These are phyloP conservation scores for Escovopsis weberi DNA, from an alignment of 2,329 filamentous ascomycete species.

Conservation along the genomic window DNA sequence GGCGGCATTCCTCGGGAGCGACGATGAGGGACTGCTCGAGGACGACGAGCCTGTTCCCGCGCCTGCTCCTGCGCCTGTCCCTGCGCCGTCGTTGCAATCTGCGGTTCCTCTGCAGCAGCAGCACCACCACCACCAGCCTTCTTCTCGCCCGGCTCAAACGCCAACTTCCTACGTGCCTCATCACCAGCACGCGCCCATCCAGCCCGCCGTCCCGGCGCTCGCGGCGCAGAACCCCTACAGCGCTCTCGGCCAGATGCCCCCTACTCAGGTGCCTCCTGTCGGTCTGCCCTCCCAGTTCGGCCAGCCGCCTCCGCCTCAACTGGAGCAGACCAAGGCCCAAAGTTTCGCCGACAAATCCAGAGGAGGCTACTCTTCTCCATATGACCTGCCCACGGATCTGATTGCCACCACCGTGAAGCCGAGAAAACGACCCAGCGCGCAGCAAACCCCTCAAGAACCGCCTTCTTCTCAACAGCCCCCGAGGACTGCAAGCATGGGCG, in stretches of 20 bases:
- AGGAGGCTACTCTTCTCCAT: constrained; percentile 84
- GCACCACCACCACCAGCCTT: neutral
- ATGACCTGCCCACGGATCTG: constrained; percentile 86
- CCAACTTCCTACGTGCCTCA: constrained; percentile 2
- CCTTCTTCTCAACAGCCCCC: constrained; percentile 31
- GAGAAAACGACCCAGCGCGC: constrained; percentile 47
- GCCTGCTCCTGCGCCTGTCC: too few relatives aligned
- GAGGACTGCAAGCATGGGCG: constrained; percentile 46
- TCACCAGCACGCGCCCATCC: constrained; percentile 3
- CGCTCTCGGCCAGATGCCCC: constrained; percentile 2
- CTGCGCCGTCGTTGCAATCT: constrained; percentile 9
- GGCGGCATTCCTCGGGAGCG: constrained; percentile 59
- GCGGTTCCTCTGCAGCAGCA: constrained; percentile 4
- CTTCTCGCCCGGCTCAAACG: neutral
- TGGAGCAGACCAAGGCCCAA: constrained; percentile 45
- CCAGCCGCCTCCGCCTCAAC: constrained; percentile 18
- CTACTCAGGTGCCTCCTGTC: constrained; percentile 12
- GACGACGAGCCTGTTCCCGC: constrained; percentile 33
- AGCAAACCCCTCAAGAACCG: constrained; percentile 32
- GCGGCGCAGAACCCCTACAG: neutral
- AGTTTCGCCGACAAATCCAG: constrained; percentile 88
- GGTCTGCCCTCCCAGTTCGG: constrained; percentile 21
- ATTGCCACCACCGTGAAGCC: constrained; percentile 39
- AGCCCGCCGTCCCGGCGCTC: constrained; percentile 4
- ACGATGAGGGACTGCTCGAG: constrained; percentile 74